Percentiles rank a stretch among this genome's conserved stretches.
phyloP scores from a whole-genome alignment of 2,329 filamentous ascomycete genomes.

The Alternaria brassicicola region DNA sequence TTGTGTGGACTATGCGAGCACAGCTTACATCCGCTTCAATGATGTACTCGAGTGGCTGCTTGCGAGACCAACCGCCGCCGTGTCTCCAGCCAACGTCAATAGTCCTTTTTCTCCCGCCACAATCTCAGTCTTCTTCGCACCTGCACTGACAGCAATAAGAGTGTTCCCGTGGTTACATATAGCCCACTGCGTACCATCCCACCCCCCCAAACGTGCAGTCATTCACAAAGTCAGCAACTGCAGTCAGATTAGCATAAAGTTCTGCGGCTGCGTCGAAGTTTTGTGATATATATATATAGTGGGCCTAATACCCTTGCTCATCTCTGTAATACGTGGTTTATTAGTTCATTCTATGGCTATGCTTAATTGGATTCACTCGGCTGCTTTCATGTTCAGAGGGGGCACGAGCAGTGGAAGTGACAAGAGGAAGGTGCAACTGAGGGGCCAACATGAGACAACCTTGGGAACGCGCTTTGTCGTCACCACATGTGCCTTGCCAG shows the following conservation, averaged over 20 bases:
- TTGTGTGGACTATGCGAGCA: background rate
- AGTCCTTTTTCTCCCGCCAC: background rate
- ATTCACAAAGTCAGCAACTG: slow-evolving; percentile 9
- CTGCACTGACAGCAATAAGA: background rate
- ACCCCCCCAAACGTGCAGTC: slow-evolving; percentile 6
- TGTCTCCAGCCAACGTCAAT: background rate
- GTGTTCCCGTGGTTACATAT: slow-evolving; percentile 15
- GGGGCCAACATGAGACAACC: background rate
- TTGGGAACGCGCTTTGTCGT: background rate
- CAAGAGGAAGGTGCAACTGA: background rate
- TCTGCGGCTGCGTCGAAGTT: background rate
- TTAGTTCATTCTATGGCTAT: background rate
- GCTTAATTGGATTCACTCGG: background rate
- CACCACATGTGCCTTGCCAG: background rate
- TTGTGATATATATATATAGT: background rate
- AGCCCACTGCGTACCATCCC: slow-evolving; percentile 9
- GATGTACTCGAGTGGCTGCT: background rate
- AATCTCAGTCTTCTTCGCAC: background rate
- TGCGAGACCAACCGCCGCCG: background rate
- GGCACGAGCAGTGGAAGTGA: background rate
- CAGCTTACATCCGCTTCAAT: background rate
- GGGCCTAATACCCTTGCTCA: background rate
- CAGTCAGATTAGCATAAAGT: slow-evolving; percentile 8
- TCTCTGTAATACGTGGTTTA: background rate
- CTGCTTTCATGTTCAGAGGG: background rate